Percentiles rank a stretch among this genome's conserved stretches.
These are phyloP conservation scores for Nepenthes gracilis DNA, from an alignment of 148 eudicot species.

Conservation along the genomic window DNA sequence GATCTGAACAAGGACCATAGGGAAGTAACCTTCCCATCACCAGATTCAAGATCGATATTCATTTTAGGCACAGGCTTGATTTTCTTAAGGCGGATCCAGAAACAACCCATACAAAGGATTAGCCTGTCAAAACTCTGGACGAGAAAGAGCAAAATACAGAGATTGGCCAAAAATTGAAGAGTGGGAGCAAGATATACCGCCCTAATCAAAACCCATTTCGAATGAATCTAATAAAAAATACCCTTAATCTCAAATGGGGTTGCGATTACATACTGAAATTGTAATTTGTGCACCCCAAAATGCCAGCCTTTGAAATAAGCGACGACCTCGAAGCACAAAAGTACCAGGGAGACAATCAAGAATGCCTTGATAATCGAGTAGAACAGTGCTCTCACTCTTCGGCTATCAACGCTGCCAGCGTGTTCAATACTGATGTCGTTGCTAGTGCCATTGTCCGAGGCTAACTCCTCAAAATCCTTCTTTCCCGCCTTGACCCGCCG, in stretches of 20 bases:
- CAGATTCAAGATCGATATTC: slow-evolving; percentile 52
- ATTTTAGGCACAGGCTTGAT: slow-evolving; percentile 55
- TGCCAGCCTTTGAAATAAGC: slow-evolving; percentile 70
- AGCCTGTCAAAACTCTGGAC: slow-evolving; percentile 84
- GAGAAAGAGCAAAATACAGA: slow-evolving; percentile 59
- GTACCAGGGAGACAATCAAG: slow-evolving; percentile 32
- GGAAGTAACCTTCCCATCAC: slow-evolving; percentile 60
- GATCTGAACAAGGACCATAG: slow-evolving; percentile 98
- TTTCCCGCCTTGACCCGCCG: slow-evolving; percentile 58
- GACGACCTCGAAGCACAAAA: slow-evolving; percentile 41
- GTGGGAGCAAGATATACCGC: slow-evolving; percentile 76
- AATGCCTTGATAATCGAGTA: slow-evolving; percentile 34
- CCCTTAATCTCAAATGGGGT: slow-evolving; percentile 17
- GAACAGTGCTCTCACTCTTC: slow-evolving; percentile 22
- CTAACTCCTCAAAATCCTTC: slow-evolving; percentile 27
- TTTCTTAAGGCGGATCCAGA: slow-evolving; percentile 57
- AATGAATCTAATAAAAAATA: slow-evolving; percentile 37
- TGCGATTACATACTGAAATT: slow-evolving; percentile 23
- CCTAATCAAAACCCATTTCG: slow-evolving; percentile 65
- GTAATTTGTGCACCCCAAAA: slow-evolving; percentile 31
- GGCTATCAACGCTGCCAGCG: slow-evolving; percentile 5
- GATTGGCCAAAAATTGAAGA: slow-evolving; percentile 63
- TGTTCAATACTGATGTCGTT: slow-evolving; percentile 6
- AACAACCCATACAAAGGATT: slow-evolving; percentile 68
- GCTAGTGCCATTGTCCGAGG: too few relatives aligned